These are phyloP conservation scores for Zizania latifolia DNA, from an alignment of 176 grass and related monocot species.

Conservation along the genomic window DNA sequence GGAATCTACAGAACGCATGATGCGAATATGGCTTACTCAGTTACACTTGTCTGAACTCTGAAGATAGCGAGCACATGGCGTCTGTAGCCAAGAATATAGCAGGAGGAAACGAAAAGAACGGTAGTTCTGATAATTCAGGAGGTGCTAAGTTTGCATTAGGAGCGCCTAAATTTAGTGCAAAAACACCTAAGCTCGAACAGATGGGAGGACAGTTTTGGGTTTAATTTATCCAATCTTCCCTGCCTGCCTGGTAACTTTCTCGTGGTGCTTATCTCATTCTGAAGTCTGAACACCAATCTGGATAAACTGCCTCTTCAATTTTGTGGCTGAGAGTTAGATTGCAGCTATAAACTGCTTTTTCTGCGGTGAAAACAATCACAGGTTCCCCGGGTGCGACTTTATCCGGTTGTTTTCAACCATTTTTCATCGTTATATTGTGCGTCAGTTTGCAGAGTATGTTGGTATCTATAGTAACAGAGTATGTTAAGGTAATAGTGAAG, in stretches of 20 bases:
- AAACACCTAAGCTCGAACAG: neutral
- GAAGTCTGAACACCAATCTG: neutral
- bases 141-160: neutral
- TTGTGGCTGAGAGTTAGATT: neutral
- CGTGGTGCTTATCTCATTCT: neutral
- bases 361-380: neutral
- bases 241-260: neutral
- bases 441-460: no score
- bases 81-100: neutral
- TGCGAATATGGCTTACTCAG: neutral
- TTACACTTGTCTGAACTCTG: neutral
- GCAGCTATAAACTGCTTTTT: neutral
- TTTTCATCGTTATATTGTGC: neutral
- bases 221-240: slow-evolving; percentile 23
- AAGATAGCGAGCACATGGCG: neutral
- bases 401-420: neutral
- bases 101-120: neutral
- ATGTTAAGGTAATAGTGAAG: no score
- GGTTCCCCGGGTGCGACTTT: neutral
- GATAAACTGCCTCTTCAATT: neutral
- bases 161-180: neutral
- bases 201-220: neutral
- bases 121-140: no score
- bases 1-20: neutral
- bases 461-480: no score